Evolutionary conservation across 495 filamentous ascomycete genomes (phyloP).

Genomic region (Cercophora samala): DNA sequence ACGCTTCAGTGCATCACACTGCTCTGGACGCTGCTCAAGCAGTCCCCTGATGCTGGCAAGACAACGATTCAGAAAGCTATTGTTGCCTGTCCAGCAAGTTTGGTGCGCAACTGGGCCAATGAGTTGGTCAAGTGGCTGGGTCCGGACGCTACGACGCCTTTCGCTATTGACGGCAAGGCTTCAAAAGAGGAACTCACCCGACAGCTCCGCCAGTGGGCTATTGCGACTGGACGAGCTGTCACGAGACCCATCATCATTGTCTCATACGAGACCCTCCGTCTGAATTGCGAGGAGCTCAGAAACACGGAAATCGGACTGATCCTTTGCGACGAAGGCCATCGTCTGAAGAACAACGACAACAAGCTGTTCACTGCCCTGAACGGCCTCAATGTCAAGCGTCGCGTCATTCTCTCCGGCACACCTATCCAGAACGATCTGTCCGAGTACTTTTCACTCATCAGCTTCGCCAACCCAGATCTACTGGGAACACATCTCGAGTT

Average conservation of each 20-base stretch:
- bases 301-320: conserved; percentile 86
- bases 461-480: conserved; percentile 93
- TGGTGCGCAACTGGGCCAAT: conserved; percentile 98
- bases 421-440: conserved; percentile 98
- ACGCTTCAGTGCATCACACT: conserved; percentile 68
- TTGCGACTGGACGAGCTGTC: conserved; percentile 82
- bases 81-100: conserved; percentile 95
- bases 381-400: conserved; percentile 79
- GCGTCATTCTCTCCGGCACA: conserved; percentile 95
- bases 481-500: conserved; percentile 89
- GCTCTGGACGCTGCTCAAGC: conserved; percentile 96
- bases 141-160: conserved; percentile 83
- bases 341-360: conserved; percentile 96
- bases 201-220: conserved; percentile 92
- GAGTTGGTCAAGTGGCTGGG: conserved; percentile 95
- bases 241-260: conserved; percentile 98
- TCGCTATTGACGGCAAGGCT: conserved; percentile 95
- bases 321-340: conserved; percentile 97
- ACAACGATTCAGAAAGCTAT: conserved; percentile 94
- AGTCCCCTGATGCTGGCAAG: conserved; percentile 91
- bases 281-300: conserved; percentile 85
- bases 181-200: conserved; percentile 86
- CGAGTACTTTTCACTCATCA: conserved; percentile 94
- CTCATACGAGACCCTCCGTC: conserved; percentile 91
- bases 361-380: conserved; percentile 91